phyloP scores from a whole-genome alignment of 352 stramenopile species.

The Phytophthora constricta region DNA sequence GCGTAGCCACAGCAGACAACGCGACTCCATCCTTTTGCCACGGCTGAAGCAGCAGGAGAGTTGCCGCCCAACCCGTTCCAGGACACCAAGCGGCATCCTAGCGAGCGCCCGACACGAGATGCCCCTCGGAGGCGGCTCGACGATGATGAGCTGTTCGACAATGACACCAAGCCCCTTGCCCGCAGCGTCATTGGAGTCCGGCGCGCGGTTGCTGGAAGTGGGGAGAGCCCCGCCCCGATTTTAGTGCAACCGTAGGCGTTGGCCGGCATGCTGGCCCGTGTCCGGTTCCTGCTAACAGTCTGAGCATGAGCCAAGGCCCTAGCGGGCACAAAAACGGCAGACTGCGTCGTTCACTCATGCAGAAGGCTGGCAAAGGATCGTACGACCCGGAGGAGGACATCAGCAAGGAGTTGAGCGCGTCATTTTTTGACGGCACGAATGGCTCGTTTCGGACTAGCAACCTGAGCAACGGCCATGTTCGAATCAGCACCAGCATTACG shows the following conservation, averaged over 20 bases:
- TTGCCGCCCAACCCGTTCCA: slow-evolving; percentile 36
- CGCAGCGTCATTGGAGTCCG: slow-evolving; percentile 42
- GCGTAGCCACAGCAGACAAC: slow-evolving; percentile 45
- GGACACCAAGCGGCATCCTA: slow-evolving; percentile 36
- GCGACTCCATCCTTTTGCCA: slow-evolving; percentile 51
- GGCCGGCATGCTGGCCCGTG: slow-evolving; percentile 9
- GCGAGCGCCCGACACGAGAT: slow-evolving; percentile 15
- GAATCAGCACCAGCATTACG: slow-evolving; percentile 38
- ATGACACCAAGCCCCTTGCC: slow-evolving; percentile 42
- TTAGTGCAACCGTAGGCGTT: slow-evolving; percentile 22
- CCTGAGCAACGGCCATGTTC: slow-evolving; percentile 34
- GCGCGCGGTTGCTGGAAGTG: slow-evolving; percentile 25
- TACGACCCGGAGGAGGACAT: slow-evolving; percentile 41
- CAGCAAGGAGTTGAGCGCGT: slow-evolving; percentile 37
- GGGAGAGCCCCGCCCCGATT: slow-evolving; percentile 20
- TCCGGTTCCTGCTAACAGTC: slow-evolving; percentile 8
- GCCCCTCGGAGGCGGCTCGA: slow-evolving; percentile 31
- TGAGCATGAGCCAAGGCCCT: slow-evolving; percentile 41
- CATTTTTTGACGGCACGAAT: slow-evolving; percentile 47
- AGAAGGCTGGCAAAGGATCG: slow-evolving; percentile 27
- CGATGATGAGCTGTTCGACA: slow-evolving; percentile 37
- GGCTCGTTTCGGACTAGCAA: slow-evolving; percentile 36
- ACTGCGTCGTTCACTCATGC: slow-evolving; percentile 22
- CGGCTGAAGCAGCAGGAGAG: slow-evolving; percentile 37
- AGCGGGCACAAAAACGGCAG: slow-evolving; percentile 24